phyloP scores from a whole-genome alignment of 108 stramenopile species.

The Parmales sp. region DNA sequence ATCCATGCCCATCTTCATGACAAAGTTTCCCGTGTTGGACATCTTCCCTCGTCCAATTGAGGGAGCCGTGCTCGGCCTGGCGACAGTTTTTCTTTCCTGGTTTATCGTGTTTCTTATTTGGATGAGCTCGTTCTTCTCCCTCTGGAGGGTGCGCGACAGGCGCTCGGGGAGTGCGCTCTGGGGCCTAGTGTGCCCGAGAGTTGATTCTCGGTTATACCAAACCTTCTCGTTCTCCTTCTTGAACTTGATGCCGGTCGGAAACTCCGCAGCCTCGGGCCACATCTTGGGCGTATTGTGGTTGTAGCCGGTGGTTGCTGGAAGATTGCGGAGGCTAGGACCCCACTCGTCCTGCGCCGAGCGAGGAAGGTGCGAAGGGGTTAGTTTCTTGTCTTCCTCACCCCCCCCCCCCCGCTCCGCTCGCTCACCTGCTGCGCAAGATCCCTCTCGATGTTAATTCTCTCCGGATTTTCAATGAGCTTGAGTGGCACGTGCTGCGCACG shows the following conservation, averaged over 20 bases:
- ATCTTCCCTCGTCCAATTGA: no score
- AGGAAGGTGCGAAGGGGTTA: no score
- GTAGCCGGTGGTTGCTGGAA: background rate
- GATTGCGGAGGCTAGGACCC: background rate
- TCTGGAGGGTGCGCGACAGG: background rate
- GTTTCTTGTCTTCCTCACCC: no score
- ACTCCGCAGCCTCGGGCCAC: conserved; percentile 4
- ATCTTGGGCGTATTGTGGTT: background rate
- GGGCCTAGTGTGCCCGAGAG: background rate
- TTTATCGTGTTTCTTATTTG: background rate
- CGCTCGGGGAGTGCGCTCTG: background rate
- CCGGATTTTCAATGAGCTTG: background rate
- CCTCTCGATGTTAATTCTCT: background rate
- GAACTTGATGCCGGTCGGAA: background rate
- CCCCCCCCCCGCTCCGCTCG: no score
- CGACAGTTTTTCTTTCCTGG: background rate
- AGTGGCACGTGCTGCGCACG: background rate
- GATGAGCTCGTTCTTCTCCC: background rate
- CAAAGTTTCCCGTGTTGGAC: no score
- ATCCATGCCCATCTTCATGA: no score
- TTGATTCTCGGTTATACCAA: conserved; percentile 6
- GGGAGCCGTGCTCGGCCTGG: no score
- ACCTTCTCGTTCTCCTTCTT: background rate
- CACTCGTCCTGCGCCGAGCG: background rate
- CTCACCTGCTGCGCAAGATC: background rate